phyloP scores from a whole-genome alignment of 164 flowering plant species.

The Aristolochia contorta region DNA sequence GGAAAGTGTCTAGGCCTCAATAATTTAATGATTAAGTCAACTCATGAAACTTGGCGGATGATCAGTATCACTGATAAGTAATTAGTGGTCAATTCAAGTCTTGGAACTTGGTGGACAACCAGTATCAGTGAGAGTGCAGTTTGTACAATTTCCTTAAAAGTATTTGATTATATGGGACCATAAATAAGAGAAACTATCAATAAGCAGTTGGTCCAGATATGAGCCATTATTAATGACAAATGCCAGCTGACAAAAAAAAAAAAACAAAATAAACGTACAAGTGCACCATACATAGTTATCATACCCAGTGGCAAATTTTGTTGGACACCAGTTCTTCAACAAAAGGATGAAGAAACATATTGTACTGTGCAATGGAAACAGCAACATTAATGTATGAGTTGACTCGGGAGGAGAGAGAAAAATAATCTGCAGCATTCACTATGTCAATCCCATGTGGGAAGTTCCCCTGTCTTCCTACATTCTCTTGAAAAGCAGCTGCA shows the following conservation, averaged over 20 bases:
- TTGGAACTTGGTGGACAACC: too few species aligned
- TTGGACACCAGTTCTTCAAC: constrained; percentile 62
- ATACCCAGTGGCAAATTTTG: constrained; percentile 97
- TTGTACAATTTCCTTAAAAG: too few species aligned
- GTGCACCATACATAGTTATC: constrained; percentile 4
- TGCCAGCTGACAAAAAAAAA: not conserved
- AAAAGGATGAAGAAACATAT: constrained; percentile 73
- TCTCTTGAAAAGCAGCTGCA: constrained; percentile 99
- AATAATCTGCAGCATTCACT: constrained; percentile 90
- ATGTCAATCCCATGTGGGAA: constrained; percentile 96
- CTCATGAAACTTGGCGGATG: too few species aligned
- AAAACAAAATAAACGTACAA: not conserved
- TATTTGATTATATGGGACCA: too few species aligned
- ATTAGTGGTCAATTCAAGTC: too few species aligned
- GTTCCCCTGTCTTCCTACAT: constrained; percentile 97
- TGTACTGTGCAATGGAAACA: constrained; percentile 68
- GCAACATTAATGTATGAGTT: constrained; percentile 84
- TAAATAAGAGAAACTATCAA: too few species aligned
- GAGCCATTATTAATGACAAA: not conserved
- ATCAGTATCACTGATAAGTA: too few species aligned
- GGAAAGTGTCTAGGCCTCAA: too few species aligned
- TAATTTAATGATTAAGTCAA: too few species aligned
- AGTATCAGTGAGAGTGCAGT: too few species aligned
- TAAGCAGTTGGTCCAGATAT: too few species aligned
- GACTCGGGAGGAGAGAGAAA: constrained; percentile 83